A percentile compares a stretch with the other conserved stretches of the same genome.
Conservation (phyloP, 192 early-diverging fungal species). For the Coemansia sp. region DNA sequence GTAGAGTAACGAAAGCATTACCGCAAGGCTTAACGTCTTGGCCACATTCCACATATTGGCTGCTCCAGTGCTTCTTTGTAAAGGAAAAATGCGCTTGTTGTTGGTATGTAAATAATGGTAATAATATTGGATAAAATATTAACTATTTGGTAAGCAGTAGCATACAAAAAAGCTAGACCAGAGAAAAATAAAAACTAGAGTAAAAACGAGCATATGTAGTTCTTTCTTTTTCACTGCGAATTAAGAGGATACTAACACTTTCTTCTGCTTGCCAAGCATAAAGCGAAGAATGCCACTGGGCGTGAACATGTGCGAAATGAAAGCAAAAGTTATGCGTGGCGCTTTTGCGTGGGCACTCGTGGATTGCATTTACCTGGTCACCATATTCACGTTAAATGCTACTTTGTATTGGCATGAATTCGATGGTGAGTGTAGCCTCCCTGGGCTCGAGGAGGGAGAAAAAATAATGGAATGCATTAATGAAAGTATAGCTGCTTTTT, state of each 20-base stretch:
- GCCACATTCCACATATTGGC: conserved; percentile 19
- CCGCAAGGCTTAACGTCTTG: conserved; percentile 27
- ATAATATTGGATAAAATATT: neutral
- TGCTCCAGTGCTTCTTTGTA: neutral
- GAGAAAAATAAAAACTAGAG: too few relatives aligned
- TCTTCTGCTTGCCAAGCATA: neutral
- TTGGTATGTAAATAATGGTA: too few relatives aligned
- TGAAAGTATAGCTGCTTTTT: neutral
- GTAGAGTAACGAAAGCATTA: conserved; percentile 31
- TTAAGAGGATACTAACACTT: too few relatives aligned
- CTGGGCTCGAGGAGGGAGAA: neutral
- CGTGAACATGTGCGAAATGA: neutral
- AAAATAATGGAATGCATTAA: neutral
- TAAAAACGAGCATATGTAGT: too few relatives aligned
- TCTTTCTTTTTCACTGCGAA: too few relatives aligned
- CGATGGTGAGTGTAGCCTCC: neutral
- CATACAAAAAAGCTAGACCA: too few relatives aligned
- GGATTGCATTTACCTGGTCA: neutral
- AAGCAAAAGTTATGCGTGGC: neutral
- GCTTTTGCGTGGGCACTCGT: neutral
- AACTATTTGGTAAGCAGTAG: too few relatives aligned
- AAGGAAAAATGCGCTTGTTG: too few relatives aligned
- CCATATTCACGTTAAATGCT: neutral
- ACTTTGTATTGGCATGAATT: neutral
- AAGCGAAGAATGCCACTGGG: neutral